phyloP scores from a whole-genome alignment of 352 stramenopile species.

The Thalassiosira tumida region DNA sequence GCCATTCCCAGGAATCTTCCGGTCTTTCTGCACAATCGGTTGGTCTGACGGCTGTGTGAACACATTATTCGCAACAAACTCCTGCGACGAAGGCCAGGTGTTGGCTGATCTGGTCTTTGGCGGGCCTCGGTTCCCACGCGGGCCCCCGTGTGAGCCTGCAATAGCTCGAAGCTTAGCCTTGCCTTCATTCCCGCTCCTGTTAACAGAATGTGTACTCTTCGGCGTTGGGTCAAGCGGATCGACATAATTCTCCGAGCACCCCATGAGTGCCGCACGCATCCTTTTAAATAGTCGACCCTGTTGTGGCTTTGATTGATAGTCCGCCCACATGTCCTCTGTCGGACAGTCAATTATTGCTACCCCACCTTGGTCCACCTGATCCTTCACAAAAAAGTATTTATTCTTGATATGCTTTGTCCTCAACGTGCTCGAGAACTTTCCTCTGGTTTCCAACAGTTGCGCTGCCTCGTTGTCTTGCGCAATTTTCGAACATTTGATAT shows the following conservation, averaged over 20 bases:
- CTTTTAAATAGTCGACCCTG: constrained; percentile 55
- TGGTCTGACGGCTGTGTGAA: too few species aligned
- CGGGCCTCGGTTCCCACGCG: neutral
- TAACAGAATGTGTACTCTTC: neutral
- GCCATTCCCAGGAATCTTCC: too few species aligned
- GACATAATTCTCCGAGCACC: neutral
- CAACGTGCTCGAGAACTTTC: neutral
- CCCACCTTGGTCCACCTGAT: constrained; percentile 25
- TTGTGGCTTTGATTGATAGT: constrained; percentile 72
- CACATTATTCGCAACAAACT: neutral
- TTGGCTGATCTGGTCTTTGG: neutral
- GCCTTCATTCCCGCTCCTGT: neutral
- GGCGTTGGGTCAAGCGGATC: neutral
- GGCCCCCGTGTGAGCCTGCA: too few species aligned
- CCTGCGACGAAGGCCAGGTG: neutral
- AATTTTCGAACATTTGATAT: neutral
- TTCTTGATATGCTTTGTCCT: constrained; percentile 8
- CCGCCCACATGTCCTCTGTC: constrained; percentile 66
- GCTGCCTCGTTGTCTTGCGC: neutral
- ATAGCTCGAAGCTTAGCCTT: too few species aligned
- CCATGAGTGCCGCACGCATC: constrained; percentile 62
- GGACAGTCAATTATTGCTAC: constrained; percentile 49
- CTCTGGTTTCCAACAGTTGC: neutral
- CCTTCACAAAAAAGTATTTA: neutral
- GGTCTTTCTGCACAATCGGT: too few species aligned